A percentile compares a stretch with the other conserved stretches of the same genome.
Conservation (phyloP, 2,329 filamentous ascomycete species). For the Dendryphion nanum region DNA sequence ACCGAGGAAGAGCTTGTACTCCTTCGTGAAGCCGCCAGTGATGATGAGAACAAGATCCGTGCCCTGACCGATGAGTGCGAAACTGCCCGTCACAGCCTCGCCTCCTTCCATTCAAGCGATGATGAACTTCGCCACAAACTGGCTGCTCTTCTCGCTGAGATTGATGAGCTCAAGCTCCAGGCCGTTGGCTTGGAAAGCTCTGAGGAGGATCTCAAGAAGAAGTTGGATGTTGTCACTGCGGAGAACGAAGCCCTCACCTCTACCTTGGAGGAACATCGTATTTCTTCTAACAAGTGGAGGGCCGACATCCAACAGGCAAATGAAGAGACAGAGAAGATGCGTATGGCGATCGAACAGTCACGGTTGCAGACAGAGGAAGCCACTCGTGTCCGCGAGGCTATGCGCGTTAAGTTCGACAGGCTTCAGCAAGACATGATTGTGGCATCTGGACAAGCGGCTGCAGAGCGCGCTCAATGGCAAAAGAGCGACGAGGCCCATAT, state of each 20-base stretch:
- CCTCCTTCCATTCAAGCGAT: conserved; percentile 32
- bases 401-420: conserved; percentile 79
- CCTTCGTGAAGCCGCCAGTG: conserved; percentile 42
- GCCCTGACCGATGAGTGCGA: conserved; percentile 45
- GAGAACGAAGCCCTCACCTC: conserved; percentile 62
- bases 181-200: conserved; percentile 29
- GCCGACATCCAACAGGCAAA: conserved; percentile 55
- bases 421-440: conserved; percentile 84
- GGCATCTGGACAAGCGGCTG: conserved; percentile 74
- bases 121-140: conserved; percentile 53
- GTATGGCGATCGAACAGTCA: conserved; percentile 70
- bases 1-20: conserved; percentile 51
- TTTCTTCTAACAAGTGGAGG: conserved; percentile 59
- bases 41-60: conserved; percentile 43
- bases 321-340: conserved; percentile 63
- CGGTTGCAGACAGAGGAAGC: conserved; percentile 82
- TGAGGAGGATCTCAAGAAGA: conserved; percentile 51
- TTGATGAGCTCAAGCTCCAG: conserved; percentile 54
- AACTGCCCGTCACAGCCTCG: conserved; percentile 38
- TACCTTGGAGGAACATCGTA: conserved; percentile 63
- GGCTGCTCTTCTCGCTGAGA: conserved; percentile 55
- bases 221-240: conserved; percentile 52
- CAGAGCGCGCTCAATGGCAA: conserved; percentile 76
- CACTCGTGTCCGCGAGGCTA: conserved; percentile 76
- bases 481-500: conserved; percentile 63